These are phyloP conservation scores for Candida easanensis DNA, from an alignment of 805 yeast genomes.

Conservation along the genomic window DNA sequence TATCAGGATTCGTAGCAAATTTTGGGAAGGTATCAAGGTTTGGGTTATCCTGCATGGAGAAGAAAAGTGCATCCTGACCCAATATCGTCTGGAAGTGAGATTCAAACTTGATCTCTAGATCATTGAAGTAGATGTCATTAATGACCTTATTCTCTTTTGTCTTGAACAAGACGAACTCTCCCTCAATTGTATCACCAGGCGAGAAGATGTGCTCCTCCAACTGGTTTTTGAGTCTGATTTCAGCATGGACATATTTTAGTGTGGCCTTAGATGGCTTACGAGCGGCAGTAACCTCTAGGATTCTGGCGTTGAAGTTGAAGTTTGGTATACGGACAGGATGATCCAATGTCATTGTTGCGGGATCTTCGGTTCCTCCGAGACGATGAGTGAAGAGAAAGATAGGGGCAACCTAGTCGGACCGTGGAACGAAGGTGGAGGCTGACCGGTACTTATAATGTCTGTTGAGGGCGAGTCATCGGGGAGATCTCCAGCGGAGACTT, in stretches of 20 bases:
- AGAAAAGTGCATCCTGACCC: slow-evolving; percentile 10
- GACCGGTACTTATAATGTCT: not conserved
- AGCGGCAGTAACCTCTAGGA: slow-evolving; percentile 9
- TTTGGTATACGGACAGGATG: slow-evolving; percentile 9
- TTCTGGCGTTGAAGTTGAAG: slow-evolving; percentile 11
- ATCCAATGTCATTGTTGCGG: slow-evolving; percentile 7
- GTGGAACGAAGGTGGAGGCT: not conserved
- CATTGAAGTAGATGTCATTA: slow-evolving; percentile 21
- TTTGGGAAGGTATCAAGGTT: slow-evolving; percentile 2
- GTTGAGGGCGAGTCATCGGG: no score
- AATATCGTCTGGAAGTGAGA: slow-evolving; percentile 14
- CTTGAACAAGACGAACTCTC: slow-evolving; percentile 14
- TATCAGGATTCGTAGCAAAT: slow-evolving; percentile 11
- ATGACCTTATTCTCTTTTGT: slow-evolving; percentile 6
- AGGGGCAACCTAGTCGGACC: not conserved
- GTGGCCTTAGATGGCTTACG: slow-evolving; percentile 18
- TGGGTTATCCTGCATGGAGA: slow-evolving; percentile 22
- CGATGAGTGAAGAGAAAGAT: not conserved
- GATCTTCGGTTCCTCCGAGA: not conserved
- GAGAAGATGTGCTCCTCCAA: slow-evolving; percentile 7
- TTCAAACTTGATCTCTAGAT: slow-evolving; percentile 19
- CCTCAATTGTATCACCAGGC: slow-evolving; percentile 21
- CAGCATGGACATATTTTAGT: slow-evolving; percentile 16
- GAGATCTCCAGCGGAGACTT: no score
- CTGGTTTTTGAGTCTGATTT: slow-evolving; percentile 9